Evolutionary conservation across 805 yeast genomes (phyloP).

Genomic region (Nakazawaea wickerhamii): DNA sequence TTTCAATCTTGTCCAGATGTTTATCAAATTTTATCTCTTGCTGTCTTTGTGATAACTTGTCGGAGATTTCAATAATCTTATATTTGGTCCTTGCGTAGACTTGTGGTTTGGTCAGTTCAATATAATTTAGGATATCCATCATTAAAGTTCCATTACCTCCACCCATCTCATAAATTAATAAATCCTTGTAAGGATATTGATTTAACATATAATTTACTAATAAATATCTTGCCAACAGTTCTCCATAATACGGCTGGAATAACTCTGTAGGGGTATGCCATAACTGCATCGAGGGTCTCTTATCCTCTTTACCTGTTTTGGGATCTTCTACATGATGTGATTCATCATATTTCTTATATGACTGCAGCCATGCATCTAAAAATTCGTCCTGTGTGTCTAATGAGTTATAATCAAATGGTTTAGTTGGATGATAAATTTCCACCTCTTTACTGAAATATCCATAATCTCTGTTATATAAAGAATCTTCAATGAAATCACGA

Average conservation of each 20-base stretch:
- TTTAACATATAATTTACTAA: conserved; percentile 65
- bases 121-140: conserved; percentile 65
- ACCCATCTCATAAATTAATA: conserved; percentile 81
- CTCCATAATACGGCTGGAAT: conserved; percentile 80
- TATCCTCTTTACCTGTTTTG: conserved; percentile 14
- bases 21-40: conserved; percentile 25
- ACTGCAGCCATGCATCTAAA: conserved; percentile 58
- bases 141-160: conserved; percentile 88
- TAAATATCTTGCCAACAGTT: conserved; percentile 77
- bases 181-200: conserved; percentile 62
- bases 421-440: conserved; percentile 63
- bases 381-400: conserved; percentile 64
- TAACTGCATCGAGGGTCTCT: conserved; percentile 49
- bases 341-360: conserved; percentile 49
- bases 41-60: conserved; percentile 57
- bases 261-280: conserved; percentile 92
- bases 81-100: conserved; percentile 66
- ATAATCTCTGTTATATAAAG: conserved; percentile 73
- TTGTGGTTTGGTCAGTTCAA: conserved; percentile 60
- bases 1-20: conserved; percentile 52
- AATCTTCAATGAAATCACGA: conserved; percentile 79
- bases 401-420: conserved; percentile 57
- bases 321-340: conserved; percentile 16
- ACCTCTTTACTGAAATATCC: conserved; percentile 81
- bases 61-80: conserved; percentile 67